phyloP scores from a whole-genome alignment of 768 basidiomycete genomes.

The Austroboletus eburneus region DNA sequence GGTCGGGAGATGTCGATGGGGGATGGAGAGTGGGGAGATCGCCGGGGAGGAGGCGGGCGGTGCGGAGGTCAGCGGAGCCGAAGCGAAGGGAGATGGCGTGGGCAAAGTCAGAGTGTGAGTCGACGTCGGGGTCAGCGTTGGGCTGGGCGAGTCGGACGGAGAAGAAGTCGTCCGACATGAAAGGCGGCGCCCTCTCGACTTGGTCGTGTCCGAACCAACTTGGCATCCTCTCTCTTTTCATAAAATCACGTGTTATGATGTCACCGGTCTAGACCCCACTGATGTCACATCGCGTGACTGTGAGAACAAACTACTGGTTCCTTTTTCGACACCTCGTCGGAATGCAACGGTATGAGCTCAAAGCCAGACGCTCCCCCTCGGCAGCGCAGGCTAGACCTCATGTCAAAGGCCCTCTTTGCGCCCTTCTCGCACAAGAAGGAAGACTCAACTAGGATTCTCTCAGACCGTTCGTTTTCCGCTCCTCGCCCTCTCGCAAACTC shows the following conservation, averaged over 20 bases:
- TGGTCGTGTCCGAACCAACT: not conserved
- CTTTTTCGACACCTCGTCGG: constrained; percentile 8
- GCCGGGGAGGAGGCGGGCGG: constrained; percentile 33
- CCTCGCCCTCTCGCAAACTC: not conserved
- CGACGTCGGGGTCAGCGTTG: constrained; percentile 4
- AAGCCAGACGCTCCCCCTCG: constrained; percentile 15
- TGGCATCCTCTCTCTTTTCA: not conserved
- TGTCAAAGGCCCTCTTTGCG: constrained; percentile 67
- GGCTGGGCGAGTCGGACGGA: constrained; percentile 12
- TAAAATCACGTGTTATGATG: constrained; percentile 31
- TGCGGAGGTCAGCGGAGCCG: constrained; percentile 34
- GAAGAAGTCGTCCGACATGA: constrained; percentile 41
- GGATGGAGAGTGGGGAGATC: constrained; percentile 19
- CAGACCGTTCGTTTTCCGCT: constrained; percentile 55
- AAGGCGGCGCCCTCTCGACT: not conserved
- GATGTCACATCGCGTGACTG: constrained; percentile 25
- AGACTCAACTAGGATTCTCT: constrained; percentile 68
- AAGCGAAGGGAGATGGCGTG: constrained; percentile 50
- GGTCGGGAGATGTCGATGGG: constrained; percentile 7
- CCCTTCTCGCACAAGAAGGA: constrained; percentile 58
- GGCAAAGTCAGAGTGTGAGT: constrained; percentile 45
- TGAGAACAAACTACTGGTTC: constrained; percentile 8
- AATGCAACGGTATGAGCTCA: constrained; percentile 18
- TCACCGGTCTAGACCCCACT: constrained; percentile 24
- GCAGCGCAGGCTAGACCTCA: constrained; percentile 51